phyloP scores from a whole-genome alignment of 352 stramenopile genomes.

The Blastocystis sp. region DNA sequence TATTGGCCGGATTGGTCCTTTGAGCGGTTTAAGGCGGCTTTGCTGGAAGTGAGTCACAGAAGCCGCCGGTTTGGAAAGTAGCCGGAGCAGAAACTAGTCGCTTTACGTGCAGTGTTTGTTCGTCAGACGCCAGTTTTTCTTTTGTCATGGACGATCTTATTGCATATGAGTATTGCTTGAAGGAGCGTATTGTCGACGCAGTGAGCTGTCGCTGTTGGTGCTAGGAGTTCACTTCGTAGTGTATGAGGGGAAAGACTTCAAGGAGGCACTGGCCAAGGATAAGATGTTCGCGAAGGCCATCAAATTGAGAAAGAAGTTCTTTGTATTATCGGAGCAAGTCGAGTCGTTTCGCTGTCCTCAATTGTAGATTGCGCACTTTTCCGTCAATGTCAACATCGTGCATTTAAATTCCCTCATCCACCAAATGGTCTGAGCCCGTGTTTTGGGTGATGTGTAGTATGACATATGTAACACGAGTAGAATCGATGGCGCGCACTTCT shows the following conservation, averaged over 20 bases:
- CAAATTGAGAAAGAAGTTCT: neutral
- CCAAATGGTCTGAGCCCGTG: neutral
- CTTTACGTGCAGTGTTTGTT: neutral
- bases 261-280: neutral
- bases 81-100: conserved; percentile 23
- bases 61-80: conserved; percentile 88
- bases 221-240: neutral
- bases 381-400: neutral
- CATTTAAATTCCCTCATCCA: neutral
- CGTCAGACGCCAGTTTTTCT: neutral
- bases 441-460: neutral
- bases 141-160: conserved; percentile 54
- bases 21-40: conserved; percentile 80
- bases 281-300: neutral
- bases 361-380: neutral
- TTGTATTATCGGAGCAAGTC: neutral
- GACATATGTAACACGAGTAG: neutral
- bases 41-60: conserved; percentile 83
- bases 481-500: neutral
- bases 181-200: conserved; percentile 36
- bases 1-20: conserved; percentile 90
- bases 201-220: conserved; percentile 17
- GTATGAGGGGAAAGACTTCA: neutral
- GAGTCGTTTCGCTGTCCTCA: neutral
- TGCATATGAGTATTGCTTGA: conserved; percentile 66